These are phyloP conservation scores for Stachybotrys chlorohalonatus DNA, from an alignment of 2,329 filamentous ascomycete genomes.

Conservation along the genomic window DNA sequence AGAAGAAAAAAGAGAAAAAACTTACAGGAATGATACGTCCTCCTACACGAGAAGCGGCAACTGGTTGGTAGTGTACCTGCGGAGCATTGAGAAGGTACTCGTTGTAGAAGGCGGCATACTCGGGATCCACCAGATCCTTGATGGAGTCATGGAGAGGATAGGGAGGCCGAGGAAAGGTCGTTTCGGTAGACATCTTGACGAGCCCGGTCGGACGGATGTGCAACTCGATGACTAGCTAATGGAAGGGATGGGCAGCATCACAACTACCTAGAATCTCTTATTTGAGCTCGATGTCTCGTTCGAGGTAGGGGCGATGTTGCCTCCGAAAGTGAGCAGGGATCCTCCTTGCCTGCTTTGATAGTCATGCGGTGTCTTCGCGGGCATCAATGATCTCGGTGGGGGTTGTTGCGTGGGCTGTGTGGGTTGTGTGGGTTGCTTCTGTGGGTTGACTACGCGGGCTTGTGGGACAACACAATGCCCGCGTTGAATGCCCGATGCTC, in stretches of 20 bases:
- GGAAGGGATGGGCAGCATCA: neutral
- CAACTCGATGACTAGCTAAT: neutral
- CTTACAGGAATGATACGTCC: constrained; percentile 26
- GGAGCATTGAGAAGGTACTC: constrained; percentile 28
- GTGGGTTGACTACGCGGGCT: no score
- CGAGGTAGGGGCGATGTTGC: no score
- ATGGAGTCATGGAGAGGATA: constrained; percentile 35
- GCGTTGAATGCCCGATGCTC: no score
- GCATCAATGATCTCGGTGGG: no score
- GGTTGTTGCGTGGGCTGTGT: no score
- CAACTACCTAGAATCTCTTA: no score
- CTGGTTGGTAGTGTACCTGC: constrained; percentile 27
- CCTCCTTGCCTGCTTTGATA: no score
- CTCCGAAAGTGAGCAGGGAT: no score
- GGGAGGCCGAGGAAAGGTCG: neutral
- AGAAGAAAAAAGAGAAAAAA: neutral
- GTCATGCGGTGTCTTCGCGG: no score
- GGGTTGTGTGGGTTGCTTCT: no score
- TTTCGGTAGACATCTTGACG: neutral
- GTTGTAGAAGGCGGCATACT: constrained; percentile 36
- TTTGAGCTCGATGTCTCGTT: no score
- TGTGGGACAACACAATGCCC: no score
- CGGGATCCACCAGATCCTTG: constrained; percentile 31
- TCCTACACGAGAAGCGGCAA: constrained; percentile 25
- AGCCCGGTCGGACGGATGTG: neutral